A percentile compares a stretch with the other conserved stretches of the same genome.
These are phyloP conservation scores for Apocynum venetum DNA, from an alignment of 257 asterid species.

Conservation along the genomic window DNA sequence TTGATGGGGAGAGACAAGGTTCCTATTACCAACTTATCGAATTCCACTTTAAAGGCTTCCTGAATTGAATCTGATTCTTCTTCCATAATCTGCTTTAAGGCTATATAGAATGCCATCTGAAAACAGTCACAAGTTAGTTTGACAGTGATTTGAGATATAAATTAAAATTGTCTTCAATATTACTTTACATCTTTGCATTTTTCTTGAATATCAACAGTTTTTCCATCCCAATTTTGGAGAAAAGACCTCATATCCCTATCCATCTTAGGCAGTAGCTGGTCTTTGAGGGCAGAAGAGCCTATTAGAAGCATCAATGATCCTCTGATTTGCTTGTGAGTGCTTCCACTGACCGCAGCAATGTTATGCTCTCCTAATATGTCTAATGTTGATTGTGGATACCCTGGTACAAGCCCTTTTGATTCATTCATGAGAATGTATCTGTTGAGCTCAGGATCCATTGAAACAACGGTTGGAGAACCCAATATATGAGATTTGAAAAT, in stretches of 20 bases:
- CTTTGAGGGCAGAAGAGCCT: slow-evolving; percentile 71
- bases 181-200: slow-evolving; percentile 63
- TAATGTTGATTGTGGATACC: slow-evolving; percentile 79
- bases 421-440: slow-evolving; percentile 69
- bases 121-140: background rate
- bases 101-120: slow-evolving; percentile 25
- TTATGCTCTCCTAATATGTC: slow-evolving; percentile 79
- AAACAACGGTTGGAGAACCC: slow-evolving; percentile 82
- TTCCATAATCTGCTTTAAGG: slow-evolving; percentile 13
- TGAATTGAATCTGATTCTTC: slow-evolving; percentile 11
- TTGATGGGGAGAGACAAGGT: slow-evolving; percentile 27
- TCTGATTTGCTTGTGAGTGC: slow-evolving; percentile 75
- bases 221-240: slow-evolving; percentile 58
- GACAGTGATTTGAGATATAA: background rate
- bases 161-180: too few relatives aligned
- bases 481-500: slow-evolving; percentile 78
- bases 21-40: slow-evolving; percentile 18
- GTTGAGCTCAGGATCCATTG: slow-evolving; percentile 87
- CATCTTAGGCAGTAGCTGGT: slow-evolving; percentile 64
- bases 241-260: slow-evolving; percentile 67
- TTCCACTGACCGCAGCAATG: slow-evolving; percentile 79
- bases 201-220: slow-evolving; percentile 75
- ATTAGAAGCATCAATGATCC: slow-evolving; percentile 76
- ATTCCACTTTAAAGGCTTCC: slow-evolving; percentile 9
- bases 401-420: slow-evolving; percentile 85